Base-by-base conservation (phyloP, 345 rosid species). In the Dovyalis caffra region DNA sequence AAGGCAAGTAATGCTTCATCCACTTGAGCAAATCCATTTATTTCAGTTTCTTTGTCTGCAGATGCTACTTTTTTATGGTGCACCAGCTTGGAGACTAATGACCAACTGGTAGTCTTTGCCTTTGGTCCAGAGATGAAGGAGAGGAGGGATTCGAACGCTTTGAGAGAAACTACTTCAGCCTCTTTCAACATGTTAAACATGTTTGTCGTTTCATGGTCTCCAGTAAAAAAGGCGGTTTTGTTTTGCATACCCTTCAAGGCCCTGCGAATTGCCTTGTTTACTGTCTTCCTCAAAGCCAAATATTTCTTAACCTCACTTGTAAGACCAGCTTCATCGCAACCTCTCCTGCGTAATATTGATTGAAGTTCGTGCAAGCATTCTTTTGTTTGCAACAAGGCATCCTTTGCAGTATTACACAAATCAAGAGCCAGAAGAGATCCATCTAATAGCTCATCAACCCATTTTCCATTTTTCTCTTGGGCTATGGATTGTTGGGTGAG, bases 251-350 rank as follows among this genome's bases (percentile, higher is more conserved):
- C 65, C 72, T 85, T 76, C 69, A 83, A 73, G 64, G 80, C 80
- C 75, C 84, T 86, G 8, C 74, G 78, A 69, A 86, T 71, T 68
- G 86, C 77, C 73, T 77, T 88, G 73, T 83, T 87, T 45, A 78
- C 72, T 4, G 66, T 40, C 71, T 79, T 87, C 83, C 90, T 86
- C 3, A 83, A 75, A 75, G 85, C 62, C 18, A 87, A 31, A 81
- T 81, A 88, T 53, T 82, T 83, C 71, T 72, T 80, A 29, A 83
- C 80, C 65, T 79, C 86, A 21, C 26, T 15, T 0, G 78, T 16
- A 9, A 74, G 37, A n/a, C 34, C 64, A 14, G 10, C 29, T 38
- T 71, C 35, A 45, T 72, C 72, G 3, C 32, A 71, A 26, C 74
- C 31, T 73, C 70, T 76, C 71, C 77, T 31, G 26, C 70, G 68